phyloP scores from a whole-genome alignment of 2,329 filamentous ascomycete genomes.

The Tolypocladium pustulatum region DNA sequence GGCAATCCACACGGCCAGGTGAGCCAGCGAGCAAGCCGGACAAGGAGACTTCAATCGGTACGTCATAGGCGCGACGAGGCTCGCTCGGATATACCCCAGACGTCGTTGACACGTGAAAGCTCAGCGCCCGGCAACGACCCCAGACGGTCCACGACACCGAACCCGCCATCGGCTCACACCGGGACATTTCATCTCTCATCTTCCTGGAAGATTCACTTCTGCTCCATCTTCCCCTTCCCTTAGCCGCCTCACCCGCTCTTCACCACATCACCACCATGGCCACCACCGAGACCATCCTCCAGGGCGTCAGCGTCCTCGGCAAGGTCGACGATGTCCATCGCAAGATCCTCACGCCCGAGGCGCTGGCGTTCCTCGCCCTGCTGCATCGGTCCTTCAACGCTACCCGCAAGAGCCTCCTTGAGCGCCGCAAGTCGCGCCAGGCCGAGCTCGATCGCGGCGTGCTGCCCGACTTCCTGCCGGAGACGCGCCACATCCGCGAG shows the following conservation, averaged over 20 bases:
- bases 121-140: not conserved
- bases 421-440: conserved; percentile 78
- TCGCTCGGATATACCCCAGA: conserved; percentile 4
- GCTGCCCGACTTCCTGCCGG: conserved; percentile 86
- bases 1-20: too few species aligned
- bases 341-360: conserved; percentile 87
- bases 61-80: not conserved
- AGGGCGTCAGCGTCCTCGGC: conserved; percentile 81
- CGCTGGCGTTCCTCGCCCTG: conserved; percentile 83
- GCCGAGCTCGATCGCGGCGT: conserved; percentile 84
- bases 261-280: conserved; percentile 39
- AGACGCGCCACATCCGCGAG: conserved; percentile 92
- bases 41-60: not conserved
- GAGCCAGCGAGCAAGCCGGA: not conserved
- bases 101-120: conserved; percentile 23
- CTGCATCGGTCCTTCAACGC: conserved; percentile 91
- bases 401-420: conserved; percentile 78
- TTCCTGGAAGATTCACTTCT: not conserved
- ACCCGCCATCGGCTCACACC: conserved; percentile 1
- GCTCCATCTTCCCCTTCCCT: not conserved
- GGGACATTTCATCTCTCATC: conserved; percentile 1
- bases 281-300: conserved; percentile 64
- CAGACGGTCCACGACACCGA: conserved; percentile 4
- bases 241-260: not conserved
- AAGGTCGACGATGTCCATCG: conserved; percentile 65